A percentile compares a stretch with the other conserved stretches of the same genome.
Evolutionary conservation across 257 asterid species (phyloP).

Genomic region (Solanum sparsipilum): DNA sequence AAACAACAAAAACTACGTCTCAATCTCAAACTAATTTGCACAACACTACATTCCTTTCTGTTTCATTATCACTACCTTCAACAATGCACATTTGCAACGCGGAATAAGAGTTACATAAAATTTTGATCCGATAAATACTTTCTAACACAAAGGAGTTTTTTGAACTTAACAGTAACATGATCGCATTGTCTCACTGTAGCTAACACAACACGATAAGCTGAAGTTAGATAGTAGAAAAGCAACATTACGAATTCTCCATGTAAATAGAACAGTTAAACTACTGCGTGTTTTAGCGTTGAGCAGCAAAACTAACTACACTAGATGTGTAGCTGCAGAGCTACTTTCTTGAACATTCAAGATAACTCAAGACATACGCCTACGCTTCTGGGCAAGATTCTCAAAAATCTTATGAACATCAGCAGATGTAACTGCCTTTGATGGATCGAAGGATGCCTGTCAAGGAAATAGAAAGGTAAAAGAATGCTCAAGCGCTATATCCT

Average conservation of each 20-base stretch:
- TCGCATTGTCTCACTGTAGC: neutral
- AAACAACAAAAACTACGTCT: neutral
- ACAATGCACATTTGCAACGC: neutral
- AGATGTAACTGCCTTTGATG: slow-evolving; percentile 54
- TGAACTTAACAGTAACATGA: neutral
- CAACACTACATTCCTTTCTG: neutral
- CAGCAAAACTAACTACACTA: neutral
- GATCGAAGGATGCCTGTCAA: slow-evolving; percentile 47
- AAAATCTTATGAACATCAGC: slow-evolving; percentile 65
- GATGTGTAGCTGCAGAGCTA: neutral
- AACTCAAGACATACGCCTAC: slow-evolving; percentile 38
- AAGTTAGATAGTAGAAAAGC: neutral
- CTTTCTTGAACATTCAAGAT: neutral
- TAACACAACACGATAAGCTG: neutral
- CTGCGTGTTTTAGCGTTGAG: neutral
- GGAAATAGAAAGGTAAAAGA: neutral
- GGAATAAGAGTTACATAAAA: neutral
- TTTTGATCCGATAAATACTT: neutral
- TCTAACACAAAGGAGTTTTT: neutral
- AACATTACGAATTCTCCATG: neutral
- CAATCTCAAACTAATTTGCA: neutral
- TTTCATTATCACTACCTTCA: neutral
- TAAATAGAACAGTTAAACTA: neutral
- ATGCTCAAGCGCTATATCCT: neutral
- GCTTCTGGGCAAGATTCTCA: slow-evolving; percentile 65